Evolutionary conservation across 2,329 filamentous ascomycete genomes (phyloP), one percentile per base, ranked within the genome.

Genomic region (Sporothrix humicola): DNA sequence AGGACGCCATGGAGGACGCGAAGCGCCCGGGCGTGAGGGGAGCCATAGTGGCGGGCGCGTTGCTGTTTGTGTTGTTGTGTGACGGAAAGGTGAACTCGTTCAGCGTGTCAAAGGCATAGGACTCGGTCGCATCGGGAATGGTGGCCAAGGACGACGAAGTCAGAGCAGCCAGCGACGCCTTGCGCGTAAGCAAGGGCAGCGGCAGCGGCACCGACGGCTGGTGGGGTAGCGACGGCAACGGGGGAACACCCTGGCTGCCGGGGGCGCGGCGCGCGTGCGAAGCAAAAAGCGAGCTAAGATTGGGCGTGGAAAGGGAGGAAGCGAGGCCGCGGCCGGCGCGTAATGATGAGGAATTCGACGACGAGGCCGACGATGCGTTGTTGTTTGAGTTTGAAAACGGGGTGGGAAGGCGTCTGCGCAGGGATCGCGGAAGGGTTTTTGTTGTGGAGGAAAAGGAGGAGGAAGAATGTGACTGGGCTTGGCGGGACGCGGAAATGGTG

Each of bases 161-260:
- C 76, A 95, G 86, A 68, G 91, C 89, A 75, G 90, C 91, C 76
- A 93, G 84, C 69, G 91, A 94, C 74, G 87, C 86, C 84, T 95
- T 94, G 79, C 92, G 90, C 79, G 88, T 86, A 77, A 91, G 84
- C 74, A 85, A 84, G 63, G 80, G 82, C 44, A 83, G 82, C 66
- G 61, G 48, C 23, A 58, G 23, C 65, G 68, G 58, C 42, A 65
- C 70, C 12, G 72, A 37, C 26, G 54, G 17, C 31, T 59, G 26
- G 56, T 3, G 7, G 23, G 69, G 72, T 17, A 63, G 50, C 17
- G 72, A 23, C n/a, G 75, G 75, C 66, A 59, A 52, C 23, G 46
- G 48, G 52, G 66, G 59, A 52, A 54, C 56, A 42, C 59, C 52
- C 20, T 56, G 68, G n/a, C 4, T 20, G 73, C 44, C 54, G 54